These are phyloP conservation scores for Trichaptum fuscoviolaceum DNA, from an alignment of 768 basidiomycete genomes.

Conservation along the genomic window DNA sequence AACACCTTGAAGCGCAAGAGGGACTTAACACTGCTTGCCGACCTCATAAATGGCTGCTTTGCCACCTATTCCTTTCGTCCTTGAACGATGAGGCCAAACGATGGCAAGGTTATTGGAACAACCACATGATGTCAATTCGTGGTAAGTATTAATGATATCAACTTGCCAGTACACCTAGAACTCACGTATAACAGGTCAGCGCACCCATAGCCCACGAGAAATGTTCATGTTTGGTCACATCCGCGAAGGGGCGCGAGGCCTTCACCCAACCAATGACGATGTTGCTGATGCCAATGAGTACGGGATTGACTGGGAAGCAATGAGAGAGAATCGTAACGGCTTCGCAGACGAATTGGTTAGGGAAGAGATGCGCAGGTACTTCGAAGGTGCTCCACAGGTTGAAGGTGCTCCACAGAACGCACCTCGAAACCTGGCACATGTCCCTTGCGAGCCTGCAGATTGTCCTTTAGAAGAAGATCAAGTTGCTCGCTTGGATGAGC, in stretches of 20 bases:
- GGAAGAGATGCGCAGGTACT: no score
- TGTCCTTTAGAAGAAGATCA: no score
- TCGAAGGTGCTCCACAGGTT: no score
- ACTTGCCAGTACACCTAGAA: no score
- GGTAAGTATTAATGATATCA: no score
- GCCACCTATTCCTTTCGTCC: slow-evolving; percentile 10
- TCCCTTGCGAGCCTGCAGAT: no score
- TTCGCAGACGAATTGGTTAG: no score
- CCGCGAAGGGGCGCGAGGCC: slow-evolving; percentile 15
- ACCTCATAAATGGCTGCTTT: slow-evolving; percentile 12
- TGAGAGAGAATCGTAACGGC: no score
- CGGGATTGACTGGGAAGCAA: slow-evolving; percentile 23
- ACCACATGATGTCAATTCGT: slow-evolving; percentile 1
- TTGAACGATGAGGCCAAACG: slow-evolving; percentile 11
- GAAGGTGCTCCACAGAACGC: no score
- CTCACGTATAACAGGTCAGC: not conserved
- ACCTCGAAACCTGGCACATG: no score
- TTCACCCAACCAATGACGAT: slow-evolving; percentile 12
- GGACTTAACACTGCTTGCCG: slow-evolving; percentile 3
- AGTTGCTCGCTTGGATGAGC: no score
- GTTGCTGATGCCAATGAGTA: slow-evolving; percentile 10
- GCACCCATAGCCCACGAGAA: slow-evolving; percentile 14
- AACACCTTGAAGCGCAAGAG: slow-evolving; percentile 7
- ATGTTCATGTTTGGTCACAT: slow-evolving; percentile 19
- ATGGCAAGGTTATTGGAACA: slow-evolving; percentile 11